Base-by-base conservation (phyloP, 257 asterid species). In the Cordia subcordata region DNA sequence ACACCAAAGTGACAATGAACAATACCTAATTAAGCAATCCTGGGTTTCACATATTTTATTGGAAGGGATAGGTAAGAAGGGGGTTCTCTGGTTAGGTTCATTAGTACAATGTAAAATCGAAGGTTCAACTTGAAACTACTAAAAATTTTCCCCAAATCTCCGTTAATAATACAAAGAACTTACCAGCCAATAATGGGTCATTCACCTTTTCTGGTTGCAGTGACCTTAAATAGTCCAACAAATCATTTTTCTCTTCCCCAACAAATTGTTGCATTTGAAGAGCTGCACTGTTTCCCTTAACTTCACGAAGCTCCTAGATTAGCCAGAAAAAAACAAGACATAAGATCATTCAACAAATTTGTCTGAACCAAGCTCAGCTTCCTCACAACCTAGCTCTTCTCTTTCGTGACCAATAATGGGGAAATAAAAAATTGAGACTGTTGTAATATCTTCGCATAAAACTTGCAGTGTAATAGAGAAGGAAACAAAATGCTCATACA, bases 221-320 rank as follows among this genome's bases (percentile, higher is more conserved):
- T 49, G 98, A 91, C 78, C 98, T 82, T 71, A 91, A 68, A 62
- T 85, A 91, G 71, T 91, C 95, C 82, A 91, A 77, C 69, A 91
- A 77, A 67, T 91, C 98, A 68, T 91, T 91, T 75, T 91, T 79
- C 75, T 91, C 98, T 68, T 88, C 96, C 50, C 98, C 95, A 13
- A 85, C 96, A 84, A 91, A 85, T 73, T 84, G 95, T 76, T 91
- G 98, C 98, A 91, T 85, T 78, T 91, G 98, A 66, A 91, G 90
- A 63, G 98, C 98, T 55, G 88, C 91, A 68, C 74, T 82, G 79
- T 85, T 91, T 80, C 96, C 76, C 83, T 85, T 82, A 45, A 81
- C 94, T 73, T 85, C 95, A 55, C 61, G 86, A 72, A 91, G 95
- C 74, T 91, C 98, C 98, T 91, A 74, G 52, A 56, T 47, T 38